A percentile compares a stretch with the other conserved stretches of the same genome.
Evolutionary conservation across 1,284 basidiomycete genomes (phyloP).

Genomic region (Quambalaria eucalypti): DNA sequence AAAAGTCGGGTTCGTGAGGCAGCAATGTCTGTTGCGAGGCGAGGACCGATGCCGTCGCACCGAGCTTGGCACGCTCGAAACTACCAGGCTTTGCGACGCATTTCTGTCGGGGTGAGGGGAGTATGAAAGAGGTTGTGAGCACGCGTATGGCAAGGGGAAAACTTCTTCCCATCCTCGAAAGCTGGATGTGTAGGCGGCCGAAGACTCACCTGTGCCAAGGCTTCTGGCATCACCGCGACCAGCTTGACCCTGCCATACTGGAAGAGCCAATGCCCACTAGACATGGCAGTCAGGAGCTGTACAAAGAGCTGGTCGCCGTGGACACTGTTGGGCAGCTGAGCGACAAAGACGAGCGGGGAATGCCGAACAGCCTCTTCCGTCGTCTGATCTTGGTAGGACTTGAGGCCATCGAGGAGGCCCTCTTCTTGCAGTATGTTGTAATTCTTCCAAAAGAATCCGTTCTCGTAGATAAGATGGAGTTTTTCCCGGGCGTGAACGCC

Average conservation of each 20-base stretch:
- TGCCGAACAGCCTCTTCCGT: not conserved
- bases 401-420: not conserved
- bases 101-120: constrained; percentile 4
- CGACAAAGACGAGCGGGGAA: constrained; percentile 30
- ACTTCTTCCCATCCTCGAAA: not conserved
- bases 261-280: constrained; percentile 36
- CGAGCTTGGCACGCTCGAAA: constrained; percentile 24
- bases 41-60: constrained; percentile 24
- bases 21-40: constrained; percentile 16
- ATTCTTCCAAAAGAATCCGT: not conserved
- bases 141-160: not conserved
- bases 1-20: constrained; percentile 7
- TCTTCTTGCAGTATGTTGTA: not conserved
- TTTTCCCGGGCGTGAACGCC: not conserved
- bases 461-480: not conserved
- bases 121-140: not conserved
- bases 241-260: constrained; percentile 31
- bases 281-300: constrained; percentile 34
- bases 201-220: constrained; percentile 16
- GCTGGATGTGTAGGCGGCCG: not conserved
- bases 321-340: constrained; percentile 42
- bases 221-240: constrained; percentile 34
- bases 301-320: constrained; percentile 43
- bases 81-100: constrained; percentile 23
- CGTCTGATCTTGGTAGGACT: not conserved